Evolutionary conservation across 2,329 filamentous ascomycete species (phyloP), one percentile per base, ranked within the genome.

Genomic region (Phyllosticta citriasiana): DNA sequence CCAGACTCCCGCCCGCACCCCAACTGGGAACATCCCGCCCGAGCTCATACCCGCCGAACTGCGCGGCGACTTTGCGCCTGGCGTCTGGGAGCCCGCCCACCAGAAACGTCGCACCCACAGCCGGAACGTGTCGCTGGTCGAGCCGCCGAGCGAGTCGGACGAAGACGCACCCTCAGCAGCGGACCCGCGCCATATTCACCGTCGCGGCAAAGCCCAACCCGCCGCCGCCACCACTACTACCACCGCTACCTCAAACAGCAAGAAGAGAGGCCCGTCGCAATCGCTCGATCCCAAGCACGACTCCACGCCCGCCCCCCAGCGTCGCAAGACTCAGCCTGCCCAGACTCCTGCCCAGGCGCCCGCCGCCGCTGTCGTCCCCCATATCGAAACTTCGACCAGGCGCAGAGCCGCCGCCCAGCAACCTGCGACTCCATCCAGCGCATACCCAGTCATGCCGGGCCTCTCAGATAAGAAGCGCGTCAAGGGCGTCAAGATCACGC

Each of bases 401-500:
- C 54, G 55, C 30, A 54, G 59, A 30, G 26, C 50, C 24, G 55
- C 59, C 50, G 55, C 59, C 10, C 53, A 54, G n/a, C 59, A 57
- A 54, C 55, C 40, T 19, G 55, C 55, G 58, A 57, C 35, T 50
- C 57, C 60, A 51, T 60, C 57, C 59, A 59, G 56, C 19, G 47
- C 61, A 25, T 58, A 55, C 47, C 22, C 57, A n/a, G 69, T 66
- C 30, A 83, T 83, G 81, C 80, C 80, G 60, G 79, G 80, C 59
- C 76, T 80, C 61, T 75, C 78, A 59, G 77, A 78, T 57, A 80
- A 79, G 60, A 84, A 83, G 71, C 80, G 81, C 66, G 79, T 83
- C 66, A 74, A 76, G 73, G 73, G 72, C 67, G 75, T 72, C 67
- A 72, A 72, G 64, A 71, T 76, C 56, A 72, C 71, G 57, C 71